Conservation (phyloP, 441 rosid species). For the Bruguiera hainesii region DNA sequence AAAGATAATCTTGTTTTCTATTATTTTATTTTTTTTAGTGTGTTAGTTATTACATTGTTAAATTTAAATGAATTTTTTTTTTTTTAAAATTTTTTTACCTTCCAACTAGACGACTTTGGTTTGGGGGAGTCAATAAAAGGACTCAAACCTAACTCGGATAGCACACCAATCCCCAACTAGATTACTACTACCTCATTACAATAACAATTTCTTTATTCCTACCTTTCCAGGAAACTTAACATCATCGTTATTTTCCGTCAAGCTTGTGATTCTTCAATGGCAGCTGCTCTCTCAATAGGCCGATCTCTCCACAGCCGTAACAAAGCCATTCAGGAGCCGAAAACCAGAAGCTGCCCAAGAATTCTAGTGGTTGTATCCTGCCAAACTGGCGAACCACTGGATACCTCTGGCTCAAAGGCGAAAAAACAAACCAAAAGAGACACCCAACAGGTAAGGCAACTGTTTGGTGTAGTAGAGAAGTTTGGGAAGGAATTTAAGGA, state of each 20-base stretch:
- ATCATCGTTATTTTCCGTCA: not conserved
- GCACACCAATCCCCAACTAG: no score
- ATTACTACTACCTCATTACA: not conserved
- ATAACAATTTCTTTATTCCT: not conserved
- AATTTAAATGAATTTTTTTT: no score
- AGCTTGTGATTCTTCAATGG: conserved; percentile 34
- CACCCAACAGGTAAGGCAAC: conserved; percentile 13
- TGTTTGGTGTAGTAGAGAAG: conserved; percentile 21
- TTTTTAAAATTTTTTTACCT: no score
- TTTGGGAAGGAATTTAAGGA: conserved; percentile 39
- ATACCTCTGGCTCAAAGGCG: conserved; percentile 16
- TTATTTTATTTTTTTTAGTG: no score
- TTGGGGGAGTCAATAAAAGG: no score
- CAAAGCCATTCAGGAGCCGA: conserved; percentile 24
- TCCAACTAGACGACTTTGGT: no score
- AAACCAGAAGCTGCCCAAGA: conserved; percentile 23
- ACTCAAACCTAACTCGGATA: no score
- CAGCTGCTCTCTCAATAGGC: conserved; percentile 41
- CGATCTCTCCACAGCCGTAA: conserved; percentile 24
- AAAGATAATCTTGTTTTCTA: conserved; percentile 20
- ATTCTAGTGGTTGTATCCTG: conserved; percentile 27
- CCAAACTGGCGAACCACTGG: conserved; percentile 32
- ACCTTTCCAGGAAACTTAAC: no score
- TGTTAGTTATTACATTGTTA: no score
- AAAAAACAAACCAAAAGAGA: conserved; percentile 30